Percentiles rank a stretch among this genome's conserved stretches.
Conservation (phyloP, 2,329 filamentous ascomycete species). For the Colletotrichum magnum region DNA sequence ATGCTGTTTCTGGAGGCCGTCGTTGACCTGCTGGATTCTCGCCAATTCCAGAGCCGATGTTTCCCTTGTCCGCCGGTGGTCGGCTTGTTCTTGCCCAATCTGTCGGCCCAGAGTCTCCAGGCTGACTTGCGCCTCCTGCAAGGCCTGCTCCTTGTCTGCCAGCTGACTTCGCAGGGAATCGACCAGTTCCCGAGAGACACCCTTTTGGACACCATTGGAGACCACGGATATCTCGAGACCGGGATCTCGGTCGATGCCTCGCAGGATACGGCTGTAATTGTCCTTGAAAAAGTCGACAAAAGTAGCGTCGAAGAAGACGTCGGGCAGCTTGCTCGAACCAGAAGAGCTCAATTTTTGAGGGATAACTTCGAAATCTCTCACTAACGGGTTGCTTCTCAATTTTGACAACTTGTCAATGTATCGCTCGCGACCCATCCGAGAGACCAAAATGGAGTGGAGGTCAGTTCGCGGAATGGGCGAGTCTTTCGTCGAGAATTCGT, state of each 20-base stretch:
- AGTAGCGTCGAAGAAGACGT: conserved; percentile 86
- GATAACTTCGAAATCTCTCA: conserved; percentile 92
- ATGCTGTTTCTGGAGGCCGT: conserved; percentile 79
- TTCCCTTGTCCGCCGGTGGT: conserved; percentile 78
- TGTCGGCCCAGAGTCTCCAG: conserved; percentile 64
- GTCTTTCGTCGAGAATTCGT: conserved; percentile 98
- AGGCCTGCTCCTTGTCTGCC: conserved; percentile 74
- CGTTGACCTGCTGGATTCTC: conserved; percentile 76
- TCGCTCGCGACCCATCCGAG: conserved; percentile 85
- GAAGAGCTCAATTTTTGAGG: conserved; percentile 75
- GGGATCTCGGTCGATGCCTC: conserved; percentile 92
- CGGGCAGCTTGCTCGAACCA: conserved; percentile 70
- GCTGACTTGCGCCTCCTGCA: conserved; percentile 63
- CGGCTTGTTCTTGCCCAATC: conserved; percentile 80
- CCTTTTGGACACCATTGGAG: conserved; percentile 85
- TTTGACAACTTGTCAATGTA: conserved; percentile 87
- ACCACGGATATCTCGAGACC: conserved; percentile 87
- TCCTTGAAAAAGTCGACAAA: conserved; percentile 98
- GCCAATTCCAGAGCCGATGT: conserved; percentile 66
- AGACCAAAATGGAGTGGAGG: conserved; percentile 82
- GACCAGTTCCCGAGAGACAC: conserved; percentile 93
- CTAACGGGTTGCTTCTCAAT: conserved; percentile 81
- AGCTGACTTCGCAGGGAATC: conserved; percentile 86
- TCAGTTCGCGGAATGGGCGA: conserved; percentile 88
- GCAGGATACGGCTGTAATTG: conserved; percentile 87